These are phyloP conservation scores for Puccinia polysora DNA, from an alignment of 1,284 basidiomycete species.

Conservation along the genomic window DNA sequence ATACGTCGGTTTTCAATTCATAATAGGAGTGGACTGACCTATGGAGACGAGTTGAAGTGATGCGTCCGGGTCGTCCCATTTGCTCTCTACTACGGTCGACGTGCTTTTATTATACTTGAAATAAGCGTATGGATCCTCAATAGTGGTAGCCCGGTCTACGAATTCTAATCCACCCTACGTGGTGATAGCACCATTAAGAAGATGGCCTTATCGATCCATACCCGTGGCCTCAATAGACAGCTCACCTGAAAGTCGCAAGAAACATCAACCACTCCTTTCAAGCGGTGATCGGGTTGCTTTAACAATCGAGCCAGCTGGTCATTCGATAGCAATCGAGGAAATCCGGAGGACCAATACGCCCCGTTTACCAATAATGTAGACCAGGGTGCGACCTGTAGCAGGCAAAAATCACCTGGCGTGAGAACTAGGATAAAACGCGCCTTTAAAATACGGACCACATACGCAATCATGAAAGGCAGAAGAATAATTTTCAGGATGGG, in stretches of 20 bases:
- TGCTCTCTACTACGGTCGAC: not conserved
- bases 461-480: constrained; percentile 69
- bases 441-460: not conserved
- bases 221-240: not conserved
- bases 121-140: constrained; percentile 62
- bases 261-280: constrained; percentile 73
- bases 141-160: constrained; percentile 67
- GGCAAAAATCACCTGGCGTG: constrained; percentile 12
- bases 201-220: not conserved
- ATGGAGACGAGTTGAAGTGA: constrained; percentile 56
- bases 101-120: constrained; percentile 54
- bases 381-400: constrained; percentile 69
- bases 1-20: constrained; percentile 69
- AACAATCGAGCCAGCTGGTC: constrained; percentile 62
- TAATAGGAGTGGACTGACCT: constrained; percentile 45
- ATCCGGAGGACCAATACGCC: constrained; percentile 71
- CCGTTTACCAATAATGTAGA: constrained; percentile 78
- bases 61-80: constrained; percentile 25
- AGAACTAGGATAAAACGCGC: not conserved
- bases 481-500: constrained; percentile 62
- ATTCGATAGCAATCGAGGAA: constrained; percentile 71
- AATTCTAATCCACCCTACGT: constrained; percentile 75
- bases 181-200: constrained; percentile 12
- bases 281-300: constrained; percentile 58
- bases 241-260: constrained; percentile 73